Base-by-base conservation (phyloP, 805 yeast species). In the Hyphopichia homilentoma region DNA sequence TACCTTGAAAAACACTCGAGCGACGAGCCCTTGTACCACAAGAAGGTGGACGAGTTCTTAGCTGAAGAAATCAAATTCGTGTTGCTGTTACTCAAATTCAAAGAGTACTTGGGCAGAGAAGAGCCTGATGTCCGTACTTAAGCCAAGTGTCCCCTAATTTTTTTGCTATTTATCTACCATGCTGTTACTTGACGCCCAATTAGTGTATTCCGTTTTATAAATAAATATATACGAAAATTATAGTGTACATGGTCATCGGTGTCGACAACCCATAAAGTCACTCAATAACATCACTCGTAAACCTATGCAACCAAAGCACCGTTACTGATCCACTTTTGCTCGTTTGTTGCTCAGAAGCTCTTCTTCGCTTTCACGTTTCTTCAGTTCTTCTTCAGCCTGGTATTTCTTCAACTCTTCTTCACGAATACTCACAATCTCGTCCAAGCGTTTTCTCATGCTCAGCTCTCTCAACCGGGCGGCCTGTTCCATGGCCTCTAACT, bases 61-160 rank as follows among this genome's bases (percentile, higher is more conserved):
- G 67, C 66, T 33, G 59, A 68, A 4, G 86, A 82, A 47, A 76
- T 90, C 41, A 46, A 65, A 25, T 63, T 71, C 25, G 84, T 89
- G 21, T 70, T 86, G 39, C 55, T 68, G 21, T 81, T 86, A 58
- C 73, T 90, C 54, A 72, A 77, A 46, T 77, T 90, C 59, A 64
- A 84, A 51, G 77, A 84, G 53, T 73, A 65, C 47, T 73, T 89
- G 43, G 95, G 93, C 39, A 81, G 83, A 46, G 85, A 77, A 25
- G 81, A 77, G 56, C 98, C 98, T 18, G 90, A 86, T 50, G 98
- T 90, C 38, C 79, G 72, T 55, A 90, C 97, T 16, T 88, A 58
- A 38, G 13, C 19, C 12, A 21, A 27, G n/a, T n/a, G n/a, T n/a
- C n/a, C n/a, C n/a, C n/a, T n/a, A n/a, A n/a, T 14, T 14, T 3